Evolutionary conservation across 2,329 filamentous ascomycete genomes (phyloP).

Genomic region (Neonectria sp.): DNA sequence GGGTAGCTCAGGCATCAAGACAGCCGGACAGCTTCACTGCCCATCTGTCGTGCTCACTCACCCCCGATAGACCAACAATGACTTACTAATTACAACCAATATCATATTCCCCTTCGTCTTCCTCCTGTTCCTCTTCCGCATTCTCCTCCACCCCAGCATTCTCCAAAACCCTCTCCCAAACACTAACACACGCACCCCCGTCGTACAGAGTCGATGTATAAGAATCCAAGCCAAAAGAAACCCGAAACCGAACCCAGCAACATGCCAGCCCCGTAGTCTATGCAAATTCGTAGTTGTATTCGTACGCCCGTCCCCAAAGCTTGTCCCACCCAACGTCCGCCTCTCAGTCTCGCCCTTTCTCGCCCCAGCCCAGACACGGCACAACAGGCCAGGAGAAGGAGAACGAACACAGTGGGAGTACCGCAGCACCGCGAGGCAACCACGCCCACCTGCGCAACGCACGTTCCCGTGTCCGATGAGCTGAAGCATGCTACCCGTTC

Average conservation of each 20-base stretch:
- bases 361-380: constrained; percentile 7
- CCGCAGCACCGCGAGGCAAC: constrained; percentile 14
- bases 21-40: constrained; percentile 30
- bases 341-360: neutral
- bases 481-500: constrained; percentile 48
- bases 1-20: constrained; percentile 45
- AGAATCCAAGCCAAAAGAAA: neutral
- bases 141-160: no score
- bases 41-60: constrained; percentile 24
- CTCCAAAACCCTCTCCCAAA: no score
- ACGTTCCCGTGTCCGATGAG: constrained; percentile 50
- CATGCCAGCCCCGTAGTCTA: neutral
- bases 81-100: neutral
- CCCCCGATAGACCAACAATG: no score
- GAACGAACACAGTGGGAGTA: constrained; percentile 21
- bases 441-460: constrained; percentile 38
- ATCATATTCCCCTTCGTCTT: neutral
- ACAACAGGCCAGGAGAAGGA: neutral
- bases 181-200: neutral
- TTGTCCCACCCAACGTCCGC: neutral
- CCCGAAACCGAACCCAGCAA: no score
- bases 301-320: neutral
- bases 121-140: neutral
- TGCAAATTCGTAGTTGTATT: neutral
- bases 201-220: neutral